A percentile compares a stretch with the other conserved stretches of the same genome.
Evolutionary conservation across 2,329 filamentous ascomycete genomes (phyloP).

Genomic region (Epichloe bromicola): DNA sequence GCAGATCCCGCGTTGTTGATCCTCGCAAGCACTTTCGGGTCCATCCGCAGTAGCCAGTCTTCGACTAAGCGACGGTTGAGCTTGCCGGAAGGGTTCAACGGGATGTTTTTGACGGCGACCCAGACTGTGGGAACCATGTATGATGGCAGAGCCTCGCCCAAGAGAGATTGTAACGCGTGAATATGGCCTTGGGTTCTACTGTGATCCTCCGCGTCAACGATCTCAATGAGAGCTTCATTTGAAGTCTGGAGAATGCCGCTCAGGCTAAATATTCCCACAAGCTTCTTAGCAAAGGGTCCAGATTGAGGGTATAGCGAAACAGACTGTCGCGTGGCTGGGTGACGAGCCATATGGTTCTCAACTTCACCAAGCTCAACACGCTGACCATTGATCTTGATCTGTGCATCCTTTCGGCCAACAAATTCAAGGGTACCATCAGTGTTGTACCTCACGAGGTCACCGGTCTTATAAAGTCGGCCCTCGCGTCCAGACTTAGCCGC

Average conservation of each 20-base stretch:
- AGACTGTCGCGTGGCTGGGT: background rate
- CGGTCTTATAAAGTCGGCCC: conserved; percentile 21
- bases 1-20: background rate
- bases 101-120: conserved; percentile 3
- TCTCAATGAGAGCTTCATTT: background rate
- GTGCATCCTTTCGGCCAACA: conserved; percentile 28
- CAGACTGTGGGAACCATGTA: conserved; percentile 3
- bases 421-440: conserved; percentile 17
- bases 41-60: background rate
- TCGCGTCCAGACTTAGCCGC: conserved; percentile 14
- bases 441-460: conserved; percentile 18
- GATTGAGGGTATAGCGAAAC: background rate
- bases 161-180: conserved; percentile 5
- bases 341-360: conserved; percentile 7
- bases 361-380: conserved; percentile 27
- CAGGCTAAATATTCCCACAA: conserved; percentile 1
- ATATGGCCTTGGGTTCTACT: conserved; percentile 2
- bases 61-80: conserved; percentile 8
- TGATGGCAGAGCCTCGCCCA: background rate
- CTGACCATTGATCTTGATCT: conserved; percentile 40
- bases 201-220: background rate
- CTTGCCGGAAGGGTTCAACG: conserved; percentile 8
- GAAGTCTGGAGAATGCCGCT: background rate
- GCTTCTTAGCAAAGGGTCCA: background rate
- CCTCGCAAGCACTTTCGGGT: background rate